Conservation (phyloP, 495 filamentous ascomycete species). For the Daldinia vernicosa region DNA sequence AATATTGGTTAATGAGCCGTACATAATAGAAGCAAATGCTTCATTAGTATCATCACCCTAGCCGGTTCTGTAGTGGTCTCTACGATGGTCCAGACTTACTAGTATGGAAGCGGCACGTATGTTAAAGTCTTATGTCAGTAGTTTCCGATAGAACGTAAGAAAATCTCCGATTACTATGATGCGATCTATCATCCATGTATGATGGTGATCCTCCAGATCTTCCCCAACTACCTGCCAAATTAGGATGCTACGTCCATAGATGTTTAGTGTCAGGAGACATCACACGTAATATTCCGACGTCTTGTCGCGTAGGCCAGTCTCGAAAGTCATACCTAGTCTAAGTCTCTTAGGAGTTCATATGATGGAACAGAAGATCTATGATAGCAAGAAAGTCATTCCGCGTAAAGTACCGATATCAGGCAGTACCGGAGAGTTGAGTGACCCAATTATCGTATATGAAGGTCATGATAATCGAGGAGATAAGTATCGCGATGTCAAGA, state of each 20-base stretch:
- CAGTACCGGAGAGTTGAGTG: not conserved
- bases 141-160: not conserved
- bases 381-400: not conserved
- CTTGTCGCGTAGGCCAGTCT: not conserved
- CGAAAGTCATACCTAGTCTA: not conserved
- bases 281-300: not conserved
- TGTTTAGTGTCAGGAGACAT: not conserved
- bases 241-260: not conserved
- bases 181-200: conserved; percentile 16
- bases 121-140: conserved; percentile 5
- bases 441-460: not conserved
- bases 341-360: not conserved
- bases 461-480: not conserved
- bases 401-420: not conserved
- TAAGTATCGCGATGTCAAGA: not conserved
- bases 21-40: not conserved
- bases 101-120: not conserved
- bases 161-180: conserved; percentile 22
- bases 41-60: not conserved
- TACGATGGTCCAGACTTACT: conserved; percentile 19
- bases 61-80: conserved; percentile 2
- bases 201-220: conserved; percentile 6
- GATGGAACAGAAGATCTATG: not conserved
- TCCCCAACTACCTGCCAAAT: conserved; percentile 8
- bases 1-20: not conserved